A percentile compares a stretch with the other conserved stretches of the same genome.
phyloP scores from a whole-genome alignment of 2,329 filamentous ascomycete genomes.

The Penicillium brevicompactum region DNA sequence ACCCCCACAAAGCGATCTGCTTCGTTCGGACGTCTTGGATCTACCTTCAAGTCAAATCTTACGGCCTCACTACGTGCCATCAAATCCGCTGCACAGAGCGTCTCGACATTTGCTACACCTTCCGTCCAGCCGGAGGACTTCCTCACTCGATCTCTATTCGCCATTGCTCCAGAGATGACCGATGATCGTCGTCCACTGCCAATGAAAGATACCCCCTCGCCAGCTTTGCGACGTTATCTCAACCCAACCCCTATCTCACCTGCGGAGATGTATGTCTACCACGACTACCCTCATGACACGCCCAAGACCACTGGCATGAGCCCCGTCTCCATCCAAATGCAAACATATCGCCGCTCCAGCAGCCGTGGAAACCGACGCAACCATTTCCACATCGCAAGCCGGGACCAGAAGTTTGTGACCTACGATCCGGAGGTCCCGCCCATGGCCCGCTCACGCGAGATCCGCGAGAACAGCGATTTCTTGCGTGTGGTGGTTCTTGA shows the following conservation, averaged over 20 bases:
- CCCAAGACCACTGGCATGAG: constrained; percentile 35
- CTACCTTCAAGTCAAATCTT: constrained; percentile 64
- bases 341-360: constrained; percentile 56
- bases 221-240: constrained; percentile 61
- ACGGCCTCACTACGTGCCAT: constrained; percentile 64
- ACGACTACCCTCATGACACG: constrained; percentile 41
- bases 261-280: constrained; percentile 48
- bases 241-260: constrained; percentile 57
- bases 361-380: constrained; percentile 30
- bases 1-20: constrained; percentile 24
- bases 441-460: constrained; percentile 60
- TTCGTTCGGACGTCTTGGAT: constrained; percentile 43
- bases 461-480: constrained; percentile 65
- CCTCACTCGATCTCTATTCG: constrained; percentile 59
- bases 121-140: constrained; percentile 60
- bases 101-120: constrained; percentile 59
- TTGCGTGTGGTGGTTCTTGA: constrained; percentile 65
- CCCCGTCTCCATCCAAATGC: constrained; percentile 63
- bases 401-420: constrained; percentile 34
- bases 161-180: constrained; percentile 59
- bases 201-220: constrained; percentile 55
- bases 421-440: constrained; percentile 42
- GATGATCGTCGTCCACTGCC: constrained; percentile 63
- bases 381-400: constrained; percentile 42
- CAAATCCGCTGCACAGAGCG: constrained; percentile 62